Base-by-base conservation (phyloP, 305 asterid species). In the Salvia sclarea region DNA sequence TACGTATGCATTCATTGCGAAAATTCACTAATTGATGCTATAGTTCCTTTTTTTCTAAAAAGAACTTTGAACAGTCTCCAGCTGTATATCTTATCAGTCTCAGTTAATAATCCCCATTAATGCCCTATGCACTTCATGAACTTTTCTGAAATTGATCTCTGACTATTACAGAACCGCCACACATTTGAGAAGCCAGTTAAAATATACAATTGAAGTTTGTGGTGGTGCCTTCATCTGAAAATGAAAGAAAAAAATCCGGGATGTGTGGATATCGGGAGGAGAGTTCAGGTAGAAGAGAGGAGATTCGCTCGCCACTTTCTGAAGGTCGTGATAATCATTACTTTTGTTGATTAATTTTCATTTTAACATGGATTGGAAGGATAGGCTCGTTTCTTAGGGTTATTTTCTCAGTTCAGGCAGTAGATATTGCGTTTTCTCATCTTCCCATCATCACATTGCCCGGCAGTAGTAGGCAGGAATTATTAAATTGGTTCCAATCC, bases 121-220 rank as follows among this genome's bases (percentile, higher is more conserved):
- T 3, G 54, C 20, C 9, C n/a, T n/a, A n/a, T n/a, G 48, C 2
- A 31, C 1, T 49, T 6, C 52, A 24, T 30, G 22, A 50, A 13
- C 66, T 20, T 52, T 53, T 9, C 8, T 37, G 24, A 64, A 47
- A 52, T 43, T 55, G 24, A 41, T 69, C 62, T 55, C 43, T 71
- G 59, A 25, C 64, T 24, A 60, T 62, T 80, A 83, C 91, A 91
- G 97, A 91, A 83, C 66, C 97, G 96, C 48, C 95, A 91, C 76
- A 75, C 93, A 33, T 82, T 66, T 66, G 97, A 91, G 82, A 88
- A 85, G 81, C 85, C 97, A 4, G 93, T 91, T 63, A 88, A 82
- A 79, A 91, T 87, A 78, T 86, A 86, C 80, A 91, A 91, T 61
- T 91, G 79, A 61, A 82, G 77, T 31, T 31, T 25, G 72, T 62